These are phyloP conservation scores for Apiospora hydei DNA, from an alignment of 2,329 filamentous ascomycete species.

Conservation along the genomic window DNA sequence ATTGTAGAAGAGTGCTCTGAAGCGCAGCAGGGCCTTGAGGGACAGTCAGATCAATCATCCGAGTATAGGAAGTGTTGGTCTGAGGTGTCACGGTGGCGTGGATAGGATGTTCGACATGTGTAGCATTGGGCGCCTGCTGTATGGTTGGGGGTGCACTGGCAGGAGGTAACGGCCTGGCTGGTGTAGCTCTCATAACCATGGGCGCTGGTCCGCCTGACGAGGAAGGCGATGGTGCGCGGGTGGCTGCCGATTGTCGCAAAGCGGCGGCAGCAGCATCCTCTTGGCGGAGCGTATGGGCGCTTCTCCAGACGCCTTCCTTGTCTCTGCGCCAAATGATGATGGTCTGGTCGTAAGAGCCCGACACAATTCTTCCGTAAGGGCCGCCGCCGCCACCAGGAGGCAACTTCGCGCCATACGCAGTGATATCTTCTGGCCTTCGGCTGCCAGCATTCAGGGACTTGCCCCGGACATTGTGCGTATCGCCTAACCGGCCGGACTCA, in stretches of 20 bases:
- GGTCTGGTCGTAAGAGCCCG: conserved; percentile 93
- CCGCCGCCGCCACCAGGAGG: conserved; percentile 91
- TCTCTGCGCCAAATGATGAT: conserved; percentile 95
- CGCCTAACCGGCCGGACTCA: conserved; percentile 56
- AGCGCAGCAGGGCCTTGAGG: conserved; percentile 57
- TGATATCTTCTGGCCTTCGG: conserved; percentile 76
- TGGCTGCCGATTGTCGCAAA: conserved; percentile 31
- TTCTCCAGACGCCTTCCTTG: conserved; percentile 83
- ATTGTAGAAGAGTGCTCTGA: conserved; percentile 52
- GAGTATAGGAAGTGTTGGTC: conserved; percentile 52
- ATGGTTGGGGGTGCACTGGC: conserved; percentile 37
- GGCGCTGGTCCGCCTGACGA: conserved; percentile 25
- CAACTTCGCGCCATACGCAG: conserved; percentile 82
- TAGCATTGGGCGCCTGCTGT: conserved; percentile 38
- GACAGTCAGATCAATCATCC: conserved; percentile 61
- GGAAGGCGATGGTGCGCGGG: conserved; percentile 17
- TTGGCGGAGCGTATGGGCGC: conserved; percentile 77
- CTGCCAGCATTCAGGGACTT: conserved; percentile 73
- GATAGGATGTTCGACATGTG: conserved; percentile 42
- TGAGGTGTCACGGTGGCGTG: conserved; percentile 44
- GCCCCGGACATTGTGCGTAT: conserved; percentile 43
- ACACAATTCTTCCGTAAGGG: conserved; percentile 92
- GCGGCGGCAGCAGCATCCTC: conserved; percentile 70
- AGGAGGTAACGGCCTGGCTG: conserved; percentile 32
- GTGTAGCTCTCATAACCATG: conserved; percentile 26